Conservation (phyloP, 1,284 basidiomycete genomes). For the Porodaedalea pini region DNA sequence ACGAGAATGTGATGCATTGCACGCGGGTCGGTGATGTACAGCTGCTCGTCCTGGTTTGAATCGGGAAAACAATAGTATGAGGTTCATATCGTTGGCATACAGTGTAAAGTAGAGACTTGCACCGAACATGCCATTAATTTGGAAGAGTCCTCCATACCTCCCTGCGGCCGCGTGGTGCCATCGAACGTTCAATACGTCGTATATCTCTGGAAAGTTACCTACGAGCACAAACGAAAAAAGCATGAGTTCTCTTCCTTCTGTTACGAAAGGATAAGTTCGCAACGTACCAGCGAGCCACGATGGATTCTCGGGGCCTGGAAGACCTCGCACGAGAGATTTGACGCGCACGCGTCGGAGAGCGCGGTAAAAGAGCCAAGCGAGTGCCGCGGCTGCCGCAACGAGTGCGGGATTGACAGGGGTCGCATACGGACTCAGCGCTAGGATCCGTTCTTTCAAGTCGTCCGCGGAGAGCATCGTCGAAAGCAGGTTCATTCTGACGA, state of each 20-base stretch:
- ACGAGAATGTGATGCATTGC: conserved; percentile 19
- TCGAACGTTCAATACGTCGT: conserved; percentile 14
- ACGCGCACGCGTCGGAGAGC: conserved; percentile 8
- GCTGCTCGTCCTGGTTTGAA: conserved; percentile 17
- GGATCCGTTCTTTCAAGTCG: neutral
- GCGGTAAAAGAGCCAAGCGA: neutral
- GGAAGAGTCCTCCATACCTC: conserved; percentile 25
- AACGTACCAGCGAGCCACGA: conserved; percentile 17
- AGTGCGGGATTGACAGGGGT: neutral
- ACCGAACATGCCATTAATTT: conserved; percentile 27
- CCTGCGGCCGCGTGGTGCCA: conserved; percentile 18
- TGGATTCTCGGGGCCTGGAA: conserved; percentile 14
- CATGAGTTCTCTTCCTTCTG: neutral
- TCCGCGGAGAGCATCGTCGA: too few relatives aligned
- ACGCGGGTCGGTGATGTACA: conserved; percentile 17
- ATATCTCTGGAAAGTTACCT: conserved; percentile 18
- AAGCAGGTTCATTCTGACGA: too few relatives aligned
- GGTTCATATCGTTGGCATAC: neutral
- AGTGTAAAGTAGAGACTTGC: conserved; percentile 18
- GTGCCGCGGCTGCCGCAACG: neutral
- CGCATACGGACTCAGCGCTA: neutral
- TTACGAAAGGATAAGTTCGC: neutral
- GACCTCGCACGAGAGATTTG: conserved; percentile 13
- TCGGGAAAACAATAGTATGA: neutral
- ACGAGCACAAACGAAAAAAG: too few relatives aligned